Conservation (phyloP, 306 rosid genomes). For the Corylus heterophylla region DNA sequence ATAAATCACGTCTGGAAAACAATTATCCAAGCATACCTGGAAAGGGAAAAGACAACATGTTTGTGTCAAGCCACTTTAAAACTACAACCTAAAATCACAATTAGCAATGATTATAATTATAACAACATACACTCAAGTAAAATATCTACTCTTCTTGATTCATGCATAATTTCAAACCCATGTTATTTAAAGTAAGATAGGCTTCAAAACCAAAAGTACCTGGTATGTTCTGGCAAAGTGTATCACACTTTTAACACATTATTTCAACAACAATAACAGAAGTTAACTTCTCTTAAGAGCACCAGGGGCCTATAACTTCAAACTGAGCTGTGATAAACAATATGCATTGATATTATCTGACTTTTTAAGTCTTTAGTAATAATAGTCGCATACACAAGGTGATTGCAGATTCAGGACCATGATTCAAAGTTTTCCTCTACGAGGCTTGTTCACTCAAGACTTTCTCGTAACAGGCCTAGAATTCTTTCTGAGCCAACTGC, state of each 20-base stretch:
- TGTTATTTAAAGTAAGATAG: neutral
- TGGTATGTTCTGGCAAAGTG: neutral
- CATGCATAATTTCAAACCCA: neutral
- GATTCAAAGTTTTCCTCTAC: neutral
- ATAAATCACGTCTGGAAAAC: conserved; percentile 30
- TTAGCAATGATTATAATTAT: neutral
- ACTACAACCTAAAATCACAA: neutral
- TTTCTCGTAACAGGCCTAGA: neutral
- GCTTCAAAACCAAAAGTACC: neutral
- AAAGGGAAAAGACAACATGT: conserved; percentile 29
- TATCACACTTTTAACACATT: neutral
- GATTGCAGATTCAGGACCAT: neutral
- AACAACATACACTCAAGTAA: neutral
- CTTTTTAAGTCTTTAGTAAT: neutral
- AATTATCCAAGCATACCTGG: conserved; percentile 51
- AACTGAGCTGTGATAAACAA: neutral
- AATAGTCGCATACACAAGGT: neutral
- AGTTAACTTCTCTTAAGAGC: neutral
- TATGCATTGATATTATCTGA: neutral
- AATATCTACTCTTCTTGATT: neutral
- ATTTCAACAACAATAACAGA: neutral
- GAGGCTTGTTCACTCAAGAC: neutral
- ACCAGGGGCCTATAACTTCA: neutral
- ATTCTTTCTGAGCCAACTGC: neutral
- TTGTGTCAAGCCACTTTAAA: neutral